These are phyloP conservation scores for Fomes fomentarius DNA, from an alignment of 1,284 basidiomycete genomes.

Conservation along the genomic window DNA sequence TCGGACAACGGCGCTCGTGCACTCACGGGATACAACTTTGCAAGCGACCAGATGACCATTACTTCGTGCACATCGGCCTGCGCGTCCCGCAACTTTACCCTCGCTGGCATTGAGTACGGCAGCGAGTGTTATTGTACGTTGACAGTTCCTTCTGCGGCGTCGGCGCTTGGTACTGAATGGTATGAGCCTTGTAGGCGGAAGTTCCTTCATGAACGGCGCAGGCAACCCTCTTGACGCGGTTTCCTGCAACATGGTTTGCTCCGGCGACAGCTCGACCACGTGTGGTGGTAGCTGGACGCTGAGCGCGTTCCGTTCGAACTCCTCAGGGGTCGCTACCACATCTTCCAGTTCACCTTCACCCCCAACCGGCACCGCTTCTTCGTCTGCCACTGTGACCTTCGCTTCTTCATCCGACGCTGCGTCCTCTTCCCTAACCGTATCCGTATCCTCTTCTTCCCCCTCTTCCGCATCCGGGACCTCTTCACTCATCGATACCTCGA, in stretches of 20 bases:
- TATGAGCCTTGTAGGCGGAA: conserved; percentile 16
- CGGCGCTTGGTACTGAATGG: neutral
- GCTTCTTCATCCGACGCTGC: neutral
- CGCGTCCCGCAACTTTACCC: conserved; percentile 22
- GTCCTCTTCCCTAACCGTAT: too few relatives aligned
- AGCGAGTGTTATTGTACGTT: conserved; percentile 31
- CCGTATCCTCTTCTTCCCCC: too few relatives aligned
- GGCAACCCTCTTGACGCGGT: conserved; percentile 13
- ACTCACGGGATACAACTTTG: conserved; percentile 19
- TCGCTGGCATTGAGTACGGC: conserved; percentile 31
- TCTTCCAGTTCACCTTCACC: conserved; percentile 10
- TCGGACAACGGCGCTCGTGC: conserved; percentile 22
- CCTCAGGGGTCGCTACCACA: too few relatives aligned
- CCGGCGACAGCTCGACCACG: conserved; percentile 13
- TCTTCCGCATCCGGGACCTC: neutral
- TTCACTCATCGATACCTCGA: too few relatives aligned
- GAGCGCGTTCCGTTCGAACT: conserved; percentile 18
- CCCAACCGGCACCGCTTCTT: neutral
- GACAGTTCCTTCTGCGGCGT: too few relatives aligned
- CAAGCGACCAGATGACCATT: conserved; percentile 19
- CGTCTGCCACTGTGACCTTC: neutral
- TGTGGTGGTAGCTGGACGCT: conserved; percentile 29
- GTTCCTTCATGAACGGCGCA: conserved; percentile 21
- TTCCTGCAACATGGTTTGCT: conserved; percentile 25
- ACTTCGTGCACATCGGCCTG: conserved; percentile 21